Percentiles rank a stretch among this genome's conserved stretches.
Conservation (phyloP, 106 monocot species). For the Apostasia shenzhenica region DNA sequence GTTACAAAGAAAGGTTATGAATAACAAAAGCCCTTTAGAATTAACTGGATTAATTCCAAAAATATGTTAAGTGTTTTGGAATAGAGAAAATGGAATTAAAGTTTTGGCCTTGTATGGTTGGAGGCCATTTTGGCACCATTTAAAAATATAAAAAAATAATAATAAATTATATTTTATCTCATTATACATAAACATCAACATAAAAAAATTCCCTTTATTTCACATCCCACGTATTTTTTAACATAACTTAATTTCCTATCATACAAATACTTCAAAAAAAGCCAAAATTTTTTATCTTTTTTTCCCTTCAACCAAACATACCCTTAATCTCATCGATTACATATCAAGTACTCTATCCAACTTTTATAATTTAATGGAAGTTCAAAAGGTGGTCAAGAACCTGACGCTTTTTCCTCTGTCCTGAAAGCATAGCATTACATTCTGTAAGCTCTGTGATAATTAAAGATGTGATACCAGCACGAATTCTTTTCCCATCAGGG, state of each 20-base stretch:
- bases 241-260: no score
- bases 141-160: neutral
- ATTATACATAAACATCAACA: no score
- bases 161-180: no score
- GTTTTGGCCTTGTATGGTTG: neutral
- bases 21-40: neutral
- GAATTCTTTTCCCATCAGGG: slow-evolving; percentile 91
- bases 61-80: neutral
- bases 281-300: no score
- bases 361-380: no score
- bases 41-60: neutral
- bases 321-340: no score
- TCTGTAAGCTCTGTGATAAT: slow-evolving; percentile 82
- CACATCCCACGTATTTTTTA: no score
- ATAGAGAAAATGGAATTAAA: neutral
- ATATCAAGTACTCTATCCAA: no score
- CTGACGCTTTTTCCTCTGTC: slow-evolving; percentile 89
- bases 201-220: no score
- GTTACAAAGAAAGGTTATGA: neutral
- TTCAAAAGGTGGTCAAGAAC: slow-evolving; percentile 18
- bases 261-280: no score
- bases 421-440: slow-evolving; percentile 76
- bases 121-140: neutral
- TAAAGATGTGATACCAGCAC: slow-evolving; percentile 70
- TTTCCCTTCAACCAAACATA: no score